Conservation (phyloP, 805 yeast genomes). For the Yarrowia alimentaria region DNA sequence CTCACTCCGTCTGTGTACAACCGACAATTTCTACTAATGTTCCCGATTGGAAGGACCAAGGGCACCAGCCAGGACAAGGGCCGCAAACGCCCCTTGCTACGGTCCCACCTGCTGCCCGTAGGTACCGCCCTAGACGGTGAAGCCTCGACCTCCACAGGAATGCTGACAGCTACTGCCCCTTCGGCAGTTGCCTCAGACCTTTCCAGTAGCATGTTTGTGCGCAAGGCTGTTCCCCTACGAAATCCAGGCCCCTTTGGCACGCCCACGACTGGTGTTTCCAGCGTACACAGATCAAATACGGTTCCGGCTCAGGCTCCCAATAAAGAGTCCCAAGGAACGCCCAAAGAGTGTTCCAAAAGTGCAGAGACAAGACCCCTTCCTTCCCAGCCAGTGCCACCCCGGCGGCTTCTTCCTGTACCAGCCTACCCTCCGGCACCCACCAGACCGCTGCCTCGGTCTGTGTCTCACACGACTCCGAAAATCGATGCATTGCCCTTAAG, state of each 20-base stretch:
- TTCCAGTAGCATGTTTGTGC: conserved; percentile 19
- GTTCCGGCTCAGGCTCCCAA: not conserved
- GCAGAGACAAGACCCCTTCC: not conserved
- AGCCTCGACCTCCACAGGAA: conserved; percentile 6
- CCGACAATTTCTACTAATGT: not conserved
- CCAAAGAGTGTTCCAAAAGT: conserved; percentile 9
- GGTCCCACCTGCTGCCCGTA: conserved; percentile 13
- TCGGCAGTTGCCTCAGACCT: conserved; percentile 13
- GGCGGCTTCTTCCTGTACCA: not conserved
- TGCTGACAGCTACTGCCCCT: conserved; percentile 1
- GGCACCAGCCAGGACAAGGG: conserved; percentile 25
- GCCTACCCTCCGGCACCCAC: not conserved
- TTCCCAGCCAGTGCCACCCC: not conserved
- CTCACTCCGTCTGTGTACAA: not conserved
- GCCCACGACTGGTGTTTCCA: conserved; percentile 4
- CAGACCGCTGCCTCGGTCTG: not conserved
- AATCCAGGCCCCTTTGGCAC: not conserved
- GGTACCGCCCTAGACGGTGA: not conserved
- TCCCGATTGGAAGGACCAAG: conserved; percentile 17
- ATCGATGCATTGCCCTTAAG: conserved; percentile 8
- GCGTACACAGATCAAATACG: conserved; percentile 18
- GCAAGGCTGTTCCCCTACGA: conserved; percentile 11
- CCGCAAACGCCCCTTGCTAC: conserved; percentile 15
- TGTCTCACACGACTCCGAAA: not conserved
- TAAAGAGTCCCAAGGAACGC: not conserved